Evolutionary conservation across 2,329 filamentous ascomycete species (phyloP).

Genomic region (Thermothelomyces thermophilus): DNA sequence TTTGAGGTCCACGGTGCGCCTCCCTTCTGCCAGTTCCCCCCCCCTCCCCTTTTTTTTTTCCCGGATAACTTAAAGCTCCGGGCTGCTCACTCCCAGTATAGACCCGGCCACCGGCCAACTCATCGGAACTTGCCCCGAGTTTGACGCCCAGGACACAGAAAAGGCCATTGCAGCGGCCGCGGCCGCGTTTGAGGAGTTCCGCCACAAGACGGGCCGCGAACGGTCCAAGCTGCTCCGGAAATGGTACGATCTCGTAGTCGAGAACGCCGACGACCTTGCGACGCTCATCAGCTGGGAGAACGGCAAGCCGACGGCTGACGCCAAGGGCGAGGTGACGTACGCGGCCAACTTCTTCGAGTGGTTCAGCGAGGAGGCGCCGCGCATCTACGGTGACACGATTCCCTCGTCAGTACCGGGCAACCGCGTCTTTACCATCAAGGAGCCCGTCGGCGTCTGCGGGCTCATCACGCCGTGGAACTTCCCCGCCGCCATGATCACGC

Average conservation of each 20-base stretch:
- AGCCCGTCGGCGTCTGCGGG: slow-evolving; percentile 77
- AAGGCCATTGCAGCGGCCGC: slow-evolving; percentile 78
- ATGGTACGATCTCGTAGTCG: slow-evolving; percentile 76
- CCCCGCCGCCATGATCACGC: slow-evolving; percentile 67
- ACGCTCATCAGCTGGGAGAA: slow-evolving; percentile 86
- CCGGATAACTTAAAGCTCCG: too few species aligned
- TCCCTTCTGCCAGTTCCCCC: background rate
- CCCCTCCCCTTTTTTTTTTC: too few species aligned
- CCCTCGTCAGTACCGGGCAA: slow-evolving; percentile 63
- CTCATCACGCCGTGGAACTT: slow-evolving; percentile 90
- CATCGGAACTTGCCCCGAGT: slow-evolving; percentile 82
- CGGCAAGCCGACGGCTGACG: slow-evolving; percentile 73
- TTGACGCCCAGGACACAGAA: slow-evolving; percentile 69
- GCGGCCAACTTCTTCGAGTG: slow-evolving; percentile 72
- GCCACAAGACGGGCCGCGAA: slow-evolving; percentile 65
- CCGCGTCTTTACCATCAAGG: slow-evolving; percentile 69
- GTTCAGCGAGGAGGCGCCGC: slow-evolving; percentile 73
- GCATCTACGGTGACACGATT: slow-evolving; percentile 69
- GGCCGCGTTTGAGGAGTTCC: slow-evolving; percentile 65
- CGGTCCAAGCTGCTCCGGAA: slow-evolving; percentile 66
- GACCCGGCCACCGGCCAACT: slow-evolving; percentile 78
- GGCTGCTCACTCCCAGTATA: slow-evolving; percentile 27
- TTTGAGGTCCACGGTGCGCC: slow-evolving; percentile 70
- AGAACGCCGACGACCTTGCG: slow-evolving; percentile 73
- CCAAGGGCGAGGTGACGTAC: slow-evolving; percentile 64